Evolutionary conservation across 495 filamentous ascomycete species (phyloP).

Genomic region (Podospora didyma): DNA sequence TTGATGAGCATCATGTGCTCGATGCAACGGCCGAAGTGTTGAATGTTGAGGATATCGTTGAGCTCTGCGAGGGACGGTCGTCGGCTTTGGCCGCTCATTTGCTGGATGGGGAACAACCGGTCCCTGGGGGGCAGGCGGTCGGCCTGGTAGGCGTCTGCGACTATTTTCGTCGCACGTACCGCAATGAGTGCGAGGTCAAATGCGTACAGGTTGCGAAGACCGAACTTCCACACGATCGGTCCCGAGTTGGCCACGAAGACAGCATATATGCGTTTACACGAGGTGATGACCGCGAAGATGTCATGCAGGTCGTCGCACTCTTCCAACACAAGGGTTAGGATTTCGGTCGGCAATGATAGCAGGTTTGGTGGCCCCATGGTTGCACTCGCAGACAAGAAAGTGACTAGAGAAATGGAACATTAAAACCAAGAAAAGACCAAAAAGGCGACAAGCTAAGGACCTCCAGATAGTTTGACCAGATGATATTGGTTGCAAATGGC

Average conservation of each 20-base stretch:
- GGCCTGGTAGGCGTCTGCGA: background rate
- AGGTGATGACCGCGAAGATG: background rate
- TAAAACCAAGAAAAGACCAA: no score
- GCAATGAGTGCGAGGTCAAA: conserved; percentile 3
- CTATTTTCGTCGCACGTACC: background rate
- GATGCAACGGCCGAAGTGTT: conserved; percentile 2
- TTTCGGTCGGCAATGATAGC: background rate
- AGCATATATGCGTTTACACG: background rate
- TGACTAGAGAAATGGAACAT: no score
- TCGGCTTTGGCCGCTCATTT: background rate
- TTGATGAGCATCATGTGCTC: conserved; percentile 1
- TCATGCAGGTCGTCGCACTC: background rate
- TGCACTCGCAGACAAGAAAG: no score
- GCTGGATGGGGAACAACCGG: background rate
- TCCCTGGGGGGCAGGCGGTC: background rate
- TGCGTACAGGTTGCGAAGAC: background rate
- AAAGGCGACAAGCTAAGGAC: no score
- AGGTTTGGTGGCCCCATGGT: background rate
- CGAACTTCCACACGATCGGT: background rate
- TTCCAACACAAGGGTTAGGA: background rate
- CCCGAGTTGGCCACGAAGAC: background rate
- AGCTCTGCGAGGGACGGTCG: background rate
- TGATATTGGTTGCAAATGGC: no score
- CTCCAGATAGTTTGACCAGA: no score
- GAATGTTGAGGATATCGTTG: background rate